These are phyloP conservation scores for Trichoderma sp. DNA, from an alignment of 2,329 filamentous ascomycete species.

Conservation along the genomic window DNA sequence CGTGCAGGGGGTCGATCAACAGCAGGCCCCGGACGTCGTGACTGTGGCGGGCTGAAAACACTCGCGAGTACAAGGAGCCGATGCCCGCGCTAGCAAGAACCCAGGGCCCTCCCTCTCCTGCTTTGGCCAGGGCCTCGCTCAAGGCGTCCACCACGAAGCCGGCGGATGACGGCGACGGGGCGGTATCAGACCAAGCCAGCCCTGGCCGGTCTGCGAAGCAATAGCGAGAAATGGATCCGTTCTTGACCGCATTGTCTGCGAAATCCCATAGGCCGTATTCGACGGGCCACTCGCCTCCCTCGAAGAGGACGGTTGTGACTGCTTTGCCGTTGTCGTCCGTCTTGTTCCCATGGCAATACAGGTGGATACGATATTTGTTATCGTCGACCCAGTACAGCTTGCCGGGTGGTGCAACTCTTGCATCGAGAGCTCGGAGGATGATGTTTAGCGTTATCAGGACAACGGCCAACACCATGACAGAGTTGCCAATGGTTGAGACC, in stretches of 20 bases:
- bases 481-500: slow-evolving; percentile 67
- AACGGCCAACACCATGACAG: slow-evolving; percentile 64
- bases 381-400: slow-evolving; percentile 76
- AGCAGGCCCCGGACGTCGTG: slow-evolving; percentile 73
- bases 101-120: slow-evolving; percentile 85
- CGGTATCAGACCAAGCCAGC: slow-evolving; percentile 82
- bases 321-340: slow-evolving; percentile 51
- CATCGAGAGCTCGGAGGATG: slow-evolving; percentile 75
- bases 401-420: slow-evolving; percentile 70
- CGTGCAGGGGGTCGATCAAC: slow-evolving; percentile 84
- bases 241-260: slow-evolving; percentile 70
- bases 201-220: slow-evolving; percentile 96
- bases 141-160: slow-evolving; percentile 89
- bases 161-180: slow-evolving; percentile 87
- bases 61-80: slow-evolving; percentile 83
- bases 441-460: slow-evolving; percentile 77
- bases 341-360: slow-evolving; percentile 75
- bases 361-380: slow-evolving; percentile 80
- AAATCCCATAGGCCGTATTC: slow-evolving; percentile 78
- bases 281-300: slow-evolving; percentile 76
- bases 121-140: slow-evolving; percentile 76
- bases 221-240: slow-evolving; percentile 81
- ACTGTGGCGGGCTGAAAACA: slow-evolving; percentile 83
- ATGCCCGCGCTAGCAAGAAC: slow-evolving; percentile 82
- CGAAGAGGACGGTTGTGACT: slow-evolving; percentile 78